These are phyloP conservation scores for Thermochaetoides thermophila DNA, from an alignment of 495 filamentous ascomycete genomes.

Conservation along the genomic window DNA sequence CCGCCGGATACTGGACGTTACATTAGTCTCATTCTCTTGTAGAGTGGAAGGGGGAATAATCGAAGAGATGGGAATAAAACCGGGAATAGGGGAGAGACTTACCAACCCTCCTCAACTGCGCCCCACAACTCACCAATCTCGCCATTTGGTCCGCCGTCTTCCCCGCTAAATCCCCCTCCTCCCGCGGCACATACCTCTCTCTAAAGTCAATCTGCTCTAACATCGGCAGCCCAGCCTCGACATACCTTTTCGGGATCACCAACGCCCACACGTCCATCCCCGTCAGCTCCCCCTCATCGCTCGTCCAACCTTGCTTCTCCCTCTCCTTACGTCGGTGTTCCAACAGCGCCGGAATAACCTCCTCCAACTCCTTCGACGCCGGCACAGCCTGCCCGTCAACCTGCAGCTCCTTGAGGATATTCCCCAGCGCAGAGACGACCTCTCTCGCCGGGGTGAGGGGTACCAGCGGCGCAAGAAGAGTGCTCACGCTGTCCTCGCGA, in stretches of 20 bases:
- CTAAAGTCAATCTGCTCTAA: not conserved
- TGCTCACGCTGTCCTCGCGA: no score
- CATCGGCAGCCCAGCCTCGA: not conserved
- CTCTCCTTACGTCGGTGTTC: slow-evolving; percentile 16
- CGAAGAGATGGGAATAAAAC: not conserved
- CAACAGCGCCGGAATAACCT: slow-evolving; percentile 28
- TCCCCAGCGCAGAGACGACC: not conserved
- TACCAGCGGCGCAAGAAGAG: no score
- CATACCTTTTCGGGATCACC: slow-evolving; percentile 31
- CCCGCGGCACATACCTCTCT: not conserved
- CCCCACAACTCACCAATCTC: not conserved
- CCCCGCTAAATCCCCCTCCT: slow-evolving; percentile 4
- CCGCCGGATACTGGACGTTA: slow-evolving; percentile 58
- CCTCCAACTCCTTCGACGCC: not conserved
- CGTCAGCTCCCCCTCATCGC: not conserved
- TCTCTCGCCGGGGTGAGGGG: not conserved
- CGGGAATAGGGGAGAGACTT: not conserved
- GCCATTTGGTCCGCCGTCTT: slow-evolving; percentile 4
- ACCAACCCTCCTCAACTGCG: not conserved
- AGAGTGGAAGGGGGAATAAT: not conserved
- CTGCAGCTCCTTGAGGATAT: not conserved
- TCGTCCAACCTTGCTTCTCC: no score
- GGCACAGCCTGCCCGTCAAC: not conserved
- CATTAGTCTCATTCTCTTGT: not conserved
- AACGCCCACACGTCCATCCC: slow-evolving; percentile 63